phyloP scores from a whole-genome alignment of 2,329 filamentous ascomycete species.

The Colletotrichum sublineola region DNA sequence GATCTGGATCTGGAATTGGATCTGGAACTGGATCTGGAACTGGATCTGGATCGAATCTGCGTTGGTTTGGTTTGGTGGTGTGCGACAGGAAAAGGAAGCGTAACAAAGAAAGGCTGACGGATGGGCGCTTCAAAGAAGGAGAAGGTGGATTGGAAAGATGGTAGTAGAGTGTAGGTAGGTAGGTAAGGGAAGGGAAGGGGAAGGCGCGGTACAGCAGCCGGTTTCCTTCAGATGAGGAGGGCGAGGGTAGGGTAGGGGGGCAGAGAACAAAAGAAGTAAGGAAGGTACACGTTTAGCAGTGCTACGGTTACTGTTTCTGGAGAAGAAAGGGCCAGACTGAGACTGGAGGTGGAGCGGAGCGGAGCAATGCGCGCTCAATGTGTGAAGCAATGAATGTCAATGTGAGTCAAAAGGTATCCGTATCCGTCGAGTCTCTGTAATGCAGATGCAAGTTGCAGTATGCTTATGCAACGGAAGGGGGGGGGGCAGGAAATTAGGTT shows the following conservation, averaged over 20 bases:
- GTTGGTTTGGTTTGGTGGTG: conserved; percentile 2
- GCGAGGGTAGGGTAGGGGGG: not conserved
- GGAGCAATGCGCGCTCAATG: not conserved
- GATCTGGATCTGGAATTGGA: not conserved
- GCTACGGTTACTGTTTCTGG: not conserved
- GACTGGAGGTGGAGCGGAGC: not conserved
- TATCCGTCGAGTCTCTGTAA: not conserved
- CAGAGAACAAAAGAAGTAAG: conserved; percentile 10
- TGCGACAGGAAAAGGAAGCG: conserved; percentile 20
- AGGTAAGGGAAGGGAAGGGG: conserved; percentile 1
- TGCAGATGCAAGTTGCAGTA: conserved; percentile 5
- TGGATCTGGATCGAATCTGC: too few species aligned
- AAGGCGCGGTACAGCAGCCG: not conserved
- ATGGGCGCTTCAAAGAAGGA: not conserved
- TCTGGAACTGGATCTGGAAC: too few species aligned
- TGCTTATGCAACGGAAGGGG: not conserved
- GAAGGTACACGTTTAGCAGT: conserved; percentile 8
- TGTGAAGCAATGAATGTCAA: not conserved
- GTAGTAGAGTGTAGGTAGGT: not conserved
- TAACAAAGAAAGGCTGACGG: conserved; percentile 25
- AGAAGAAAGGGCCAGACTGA: conserved; percentile 2
- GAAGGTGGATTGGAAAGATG: conserved; percentile 9
- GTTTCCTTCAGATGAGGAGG: not conserved
- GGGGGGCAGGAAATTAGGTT: conserved; percentile 38
- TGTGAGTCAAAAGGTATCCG: not conserved